Conservation (phyloP, 352 stramenopile species). For the Phytophthora rubi region DNA sequence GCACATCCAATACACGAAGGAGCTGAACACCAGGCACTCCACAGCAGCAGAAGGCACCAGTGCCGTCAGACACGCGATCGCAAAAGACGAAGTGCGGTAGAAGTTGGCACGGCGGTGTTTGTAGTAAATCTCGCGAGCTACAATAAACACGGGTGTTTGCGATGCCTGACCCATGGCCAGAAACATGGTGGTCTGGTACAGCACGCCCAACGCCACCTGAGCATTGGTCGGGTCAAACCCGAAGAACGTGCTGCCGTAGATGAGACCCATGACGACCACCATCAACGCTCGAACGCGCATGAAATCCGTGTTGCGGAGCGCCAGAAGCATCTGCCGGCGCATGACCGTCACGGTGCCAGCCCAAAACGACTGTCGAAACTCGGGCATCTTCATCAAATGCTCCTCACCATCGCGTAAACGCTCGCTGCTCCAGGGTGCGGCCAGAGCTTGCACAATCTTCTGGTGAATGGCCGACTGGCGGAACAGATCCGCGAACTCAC, state of each 20-base stretch:
- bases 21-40: constrained; percentile 71
- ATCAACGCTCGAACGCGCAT: constrained; percentile 28
- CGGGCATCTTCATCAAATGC: constrained; percentile 59
- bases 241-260: constrained; percentile 36
- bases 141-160: constrained; percentile 68
- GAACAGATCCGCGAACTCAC: constrained; percentile 21
- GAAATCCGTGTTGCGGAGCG: constrained; percentile 28
- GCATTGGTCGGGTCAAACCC: constrained; percentile 26
- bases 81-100: constrained; percentile 62
- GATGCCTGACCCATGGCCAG: constrained; percentile 59
- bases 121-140: constrained; percentile 59
- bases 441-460: constrained; percentile 65
- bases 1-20: constrained; percentile 80
- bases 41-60: constrained; percentile 35
- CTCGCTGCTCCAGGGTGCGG: constrained; percentile 17
- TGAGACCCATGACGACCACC: constrained; percentile 32
- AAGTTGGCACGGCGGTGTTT: constrained; percentile 77
- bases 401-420: constrained; percentile 7
- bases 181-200: constrained; percentile 78
- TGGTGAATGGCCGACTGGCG: constrained; percentile 34
- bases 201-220: constrained; percentile 53
- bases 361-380: constrained; percentile 50
- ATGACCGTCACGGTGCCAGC: constrained; percentile 44
- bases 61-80: constrained; percentile 30
- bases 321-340: constrained; percentile 53